Base-by-base conservation (phyloP, 1,284 basidiomycete species). In the Ganoderma boninense region DNA sequence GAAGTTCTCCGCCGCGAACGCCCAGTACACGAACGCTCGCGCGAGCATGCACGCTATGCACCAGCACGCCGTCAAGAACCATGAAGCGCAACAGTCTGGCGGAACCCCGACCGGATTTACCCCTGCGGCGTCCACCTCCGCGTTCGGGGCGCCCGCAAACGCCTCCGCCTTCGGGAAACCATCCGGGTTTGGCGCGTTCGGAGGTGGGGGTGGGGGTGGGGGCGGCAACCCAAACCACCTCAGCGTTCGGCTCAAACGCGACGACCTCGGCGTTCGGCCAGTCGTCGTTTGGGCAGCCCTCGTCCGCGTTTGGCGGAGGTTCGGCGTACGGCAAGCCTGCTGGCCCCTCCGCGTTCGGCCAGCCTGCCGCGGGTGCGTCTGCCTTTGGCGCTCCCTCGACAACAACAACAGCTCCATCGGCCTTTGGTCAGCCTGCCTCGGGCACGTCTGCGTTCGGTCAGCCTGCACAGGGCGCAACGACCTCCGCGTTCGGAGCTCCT, bases 1-100 rank as follows among this genome's bases (percentile, higher is more conserved):
- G 75, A 85, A 81, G 68, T 84, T 81, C 38, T 71, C 80, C 18
- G 78, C 79, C 26, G 84, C 87, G 4, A 81, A 87, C 23, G 78
- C 82, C 62, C 70, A 77, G 23, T 82, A 80, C 66, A 70, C 85
- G 77, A 88, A 86, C 66, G 90, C 87, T 1, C 82, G 85, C 20
- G 79, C 78, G 23, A 90, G 90, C 72, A 71, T 86, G 4, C 78
- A 79, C 65, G 84, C 87, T 73, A 82, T 85, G 1, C 88, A 85
- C 67, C 84, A 90, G 16, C 85, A 87, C 71, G 91, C 92, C 1
- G 72, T 81, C 20, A 84, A 69, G 68, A 77, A 67, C 71, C 64
- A 65, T 29, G 76, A 75, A 43, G 71, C 76, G 29, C 72, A 78
- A 72, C 64, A 73, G 20, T 67, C 74, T 16, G 68, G 72, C 20